Evolutionary conservation across 441 rosid genomes (phyloP), one percentile per base, ranked within the genome.

Genomic region (Hypseocharis bilobata): DNA sequence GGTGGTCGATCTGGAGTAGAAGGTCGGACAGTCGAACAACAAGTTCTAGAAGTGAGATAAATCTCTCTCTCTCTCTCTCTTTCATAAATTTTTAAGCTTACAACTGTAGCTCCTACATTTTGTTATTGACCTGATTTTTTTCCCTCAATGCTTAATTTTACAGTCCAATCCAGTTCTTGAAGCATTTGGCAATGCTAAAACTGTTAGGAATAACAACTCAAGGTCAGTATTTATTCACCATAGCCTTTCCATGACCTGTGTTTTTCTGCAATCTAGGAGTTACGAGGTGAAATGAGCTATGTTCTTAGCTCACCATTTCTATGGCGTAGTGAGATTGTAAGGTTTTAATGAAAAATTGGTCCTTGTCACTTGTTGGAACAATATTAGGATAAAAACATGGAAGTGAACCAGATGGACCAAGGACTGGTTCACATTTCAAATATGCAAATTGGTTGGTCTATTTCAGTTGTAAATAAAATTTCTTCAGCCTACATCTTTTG

Each of bases 111-210:
- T 14, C n/a, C 8, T 32, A 13, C 20, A 27, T 26, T 23, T 58
- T 19, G 25, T 6, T 13, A 65, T 70, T 79, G 66, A 71, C 60
- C 63, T 32, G 62, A 28, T 47, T 66, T 70, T 54, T 74, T 75
- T 28, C 79, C 69, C 40, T 28, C 73, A 74, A 67, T 72, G 52
- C n/a, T n/a, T n/a, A n/a, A n/a, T n/a, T 60, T 76, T 42, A 77
- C 87, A 94, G 99, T 91, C 99, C 63, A 94, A 94, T 83, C 97
- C 97, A 57, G 99, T 94, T 80, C 97, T 91, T 80, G 99, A 94
- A 86, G 96, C 99, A 72, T 94, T 94, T 83, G 99, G 99, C 38
- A 94, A 94, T 71, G 99, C 99, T 6, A 94, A 94, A 77, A 94
- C 99, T 66, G 91, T 94, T 64, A 85, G 96, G 79, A 94, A 94